A percentile compares a stretch with the other conserved stretches of the same genome.
phyloP scores from a whole-genome alignment of 1,284 basidiomycete species.

The Psilocybe mexicana region DNA sequence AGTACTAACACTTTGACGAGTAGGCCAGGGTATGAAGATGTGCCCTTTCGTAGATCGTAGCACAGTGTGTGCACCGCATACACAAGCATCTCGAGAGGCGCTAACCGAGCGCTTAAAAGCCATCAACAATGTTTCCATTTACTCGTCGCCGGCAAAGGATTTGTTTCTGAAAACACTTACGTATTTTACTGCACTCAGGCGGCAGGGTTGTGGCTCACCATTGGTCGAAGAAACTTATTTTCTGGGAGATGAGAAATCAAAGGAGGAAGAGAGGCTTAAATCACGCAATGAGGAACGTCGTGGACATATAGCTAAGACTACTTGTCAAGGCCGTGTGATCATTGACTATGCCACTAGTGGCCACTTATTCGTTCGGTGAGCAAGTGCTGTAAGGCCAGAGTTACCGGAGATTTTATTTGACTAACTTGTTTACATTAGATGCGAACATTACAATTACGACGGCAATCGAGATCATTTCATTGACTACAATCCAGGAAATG shows the following conservation, averaged over 20 bases:
- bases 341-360: not conserved
- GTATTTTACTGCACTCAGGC: too few species aligned
- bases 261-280: too few species aligned
- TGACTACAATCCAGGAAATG: not conserved
- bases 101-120: not conserved
- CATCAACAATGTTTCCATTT: not conserved
- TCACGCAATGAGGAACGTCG: too few species aligned
- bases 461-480: constrained; percentile 5
- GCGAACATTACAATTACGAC: constrained; percentile 1
- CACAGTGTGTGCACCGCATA: not conserved
- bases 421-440: not conserved
- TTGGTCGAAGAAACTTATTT: too few species aligned
- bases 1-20: not conserved
- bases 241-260: too few species aligned
- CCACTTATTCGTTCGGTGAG: not conserved
- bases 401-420: not conserved
- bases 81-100: not conserved
- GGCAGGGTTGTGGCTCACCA: too few species aligned
- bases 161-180: too few species aligned
- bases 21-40: not conserved
- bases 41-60: not conserved
- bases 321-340: not conserved
- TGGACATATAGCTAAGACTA: too few species aligned
- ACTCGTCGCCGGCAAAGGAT: not conserved
- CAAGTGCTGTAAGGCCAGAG: too few species aligned